A percentile compares a stretch with the other conserved stretches of the same genome.
Conservation (phyloP, 2,329 filamentous ascomycete species). For the Apiospora arundinis region DNA sequence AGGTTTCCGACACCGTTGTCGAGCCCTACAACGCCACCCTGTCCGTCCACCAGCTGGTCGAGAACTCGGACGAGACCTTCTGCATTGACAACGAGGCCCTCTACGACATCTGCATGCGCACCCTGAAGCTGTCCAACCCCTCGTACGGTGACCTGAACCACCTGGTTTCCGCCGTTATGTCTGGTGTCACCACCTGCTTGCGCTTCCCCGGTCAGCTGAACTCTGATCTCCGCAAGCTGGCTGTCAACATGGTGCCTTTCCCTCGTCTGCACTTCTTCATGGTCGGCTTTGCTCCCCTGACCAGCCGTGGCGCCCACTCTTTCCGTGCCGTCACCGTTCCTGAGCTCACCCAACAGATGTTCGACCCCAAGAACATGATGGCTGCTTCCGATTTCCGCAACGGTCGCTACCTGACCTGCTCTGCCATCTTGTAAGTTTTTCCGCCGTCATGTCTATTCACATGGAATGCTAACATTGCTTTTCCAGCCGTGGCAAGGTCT, state of each 20-base stretch:
- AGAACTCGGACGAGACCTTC: conserved; percentile 99
- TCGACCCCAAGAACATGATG: conserved; percentile 99
- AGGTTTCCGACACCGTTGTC: conserved; percentile 99
- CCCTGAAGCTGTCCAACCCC: conserved; percentile 97
- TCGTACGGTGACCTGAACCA: conserved; percentile 99
- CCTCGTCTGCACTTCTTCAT: conserved; percentile 99
- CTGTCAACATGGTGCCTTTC: conserved; percentile 99
- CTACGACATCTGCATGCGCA: conserved; percentile 99
- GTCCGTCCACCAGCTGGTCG: conserved; percentile 97
- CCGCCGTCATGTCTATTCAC: conserved; percentile 29
- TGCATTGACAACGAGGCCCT: conserved; percentile 99
- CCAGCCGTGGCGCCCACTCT: conserved; percentile 87
- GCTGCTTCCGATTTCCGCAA: conserved; percentile 99
- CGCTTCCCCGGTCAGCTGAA: conserved; percentile 99
- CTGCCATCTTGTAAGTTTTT: conserved; percentile 76
- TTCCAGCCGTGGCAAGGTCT: conserved; percentile 88
- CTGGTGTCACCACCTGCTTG: conserved; percentile 96
- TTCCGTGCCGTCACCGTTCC: conserved; percentile 98
- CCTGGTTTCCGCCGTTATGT: conserved; percentile 99
- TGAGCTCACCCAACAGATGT: conserved; percentile 99
- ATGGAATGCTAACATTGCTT: conserved; percentile 45
- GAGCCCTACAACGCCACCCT: conserved; percentile 99
- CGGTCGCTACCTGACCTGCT: conserved; percentile 99
- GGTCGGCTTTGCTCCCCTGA: conserved; percentile 99
- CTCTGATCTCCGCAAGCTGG: conserved; percentile 99